Percentiles rank a stretch among this genome's conserved stretches.
These are phyloP conservation scores for Ophiostoma sp. DNA, from an alignment of 2,329 filamentous ascomycete species.

Conservation along the genomic window DNA sequence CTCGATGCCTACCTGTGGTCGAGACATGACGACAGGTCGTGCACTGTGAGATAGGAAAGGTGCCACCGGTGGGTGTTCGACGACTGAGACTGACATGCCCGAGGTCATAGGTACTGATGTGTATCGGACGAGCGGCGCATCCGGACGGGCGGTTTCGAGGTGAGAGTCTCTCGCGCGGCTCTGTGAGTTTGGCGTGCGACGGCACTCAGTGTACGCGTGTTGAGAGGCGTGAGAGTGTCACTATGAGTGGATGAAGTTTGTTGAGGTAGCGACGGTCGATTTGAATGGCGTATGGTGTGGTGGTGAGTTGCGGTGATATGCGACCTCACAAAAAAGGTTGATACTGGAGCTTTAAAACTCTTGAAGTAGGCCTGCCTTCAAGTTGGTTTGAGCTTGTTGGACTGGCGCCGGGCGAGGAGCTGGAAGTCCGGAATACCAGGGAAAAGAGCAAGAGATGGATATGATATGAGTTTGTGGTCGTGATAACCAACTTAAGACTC, in stretches of 20 bases:
- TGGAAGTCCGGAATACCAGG: not conserved
- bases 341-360: not conserved
- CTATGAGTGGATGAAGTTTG: not conserved
- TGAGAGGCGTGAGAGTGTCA: not conserved
- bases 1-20: conserved; percentile 79
- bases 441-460: not conserved
- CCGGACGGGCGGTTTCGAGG: not conserved
- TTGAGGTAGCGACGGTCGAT: not conserved
- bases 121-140: conserved; percentile 2
- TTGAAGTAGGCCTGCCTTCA: conserved; percentile 3
- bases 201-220: not conserved
- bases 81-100: conserved; percentile 44
- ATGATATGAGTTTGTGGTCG: not conserved
- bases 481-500: not conserved
- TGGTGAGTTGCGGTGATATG: not conserved
- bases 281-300: not conserved
- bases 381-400: not conserved
- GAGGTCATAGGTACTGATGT: conserved; percentile 16
- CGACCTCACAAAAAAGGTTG: not conserved
- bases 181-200: not conserved
- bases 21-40: conserved; percentile 61
- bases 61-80: conserved; percentile 46
- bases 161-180: not conserved
- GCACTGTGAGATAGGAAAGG: conserved; percentile 41
- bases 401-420: not conserved